phyloP scores from a whole-genome alignment of 768 basidiomycete species.

The Lanmaoa rubissima region DNA sequence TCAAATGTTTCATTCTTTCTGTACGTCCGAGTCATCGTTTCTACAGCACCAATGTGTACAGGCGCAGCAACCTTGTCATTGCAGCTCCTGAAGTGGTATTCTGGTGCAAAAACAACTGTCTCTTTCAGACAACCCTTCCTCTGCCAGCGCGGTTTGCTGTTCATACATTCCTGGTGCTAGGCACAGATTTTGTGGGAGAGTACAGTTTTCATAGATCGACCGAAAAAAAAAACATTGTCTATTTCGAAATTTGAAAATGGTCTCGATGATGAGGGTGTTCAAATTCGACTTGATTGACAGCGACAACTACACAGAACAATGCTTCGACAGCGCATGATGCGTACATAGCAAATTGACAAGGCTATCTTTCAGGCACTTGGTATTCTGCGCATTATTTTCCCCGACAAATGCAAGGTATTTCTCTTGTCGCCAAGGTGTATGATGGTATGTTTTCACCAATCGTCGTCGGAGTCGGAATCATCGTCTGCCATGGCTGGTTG shows the following conservation, averaged over 20 bases:
- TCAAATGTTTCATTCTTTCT: background rate
- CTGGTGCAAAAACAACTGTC: conserved; percentile 24
- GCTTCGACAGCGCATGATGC: background rate
- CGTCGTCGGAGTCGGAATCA: conserved; percentile 30
- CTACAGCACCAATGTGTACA: conserved; percentile 33
- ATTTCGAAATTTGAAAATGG: background rate
- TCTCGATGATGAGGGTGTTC: background rate
- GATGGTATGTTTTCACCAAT: conserved; percentile 18
- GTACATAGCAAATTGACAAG: background rate
- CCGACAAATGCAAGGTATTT: background rate
- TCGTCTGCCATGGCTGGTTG: conserved; percentile 16
- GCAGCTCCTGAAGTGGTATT: conserved; percentile 35
- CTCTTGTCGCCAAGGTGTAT: background rate
- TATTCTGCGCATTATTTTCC: background rate
- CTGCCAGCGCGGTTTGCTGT: conserved; percentile 5
- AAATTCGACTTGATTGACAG: background rate
- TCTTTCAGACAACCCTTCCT: conserved; percentile 3
- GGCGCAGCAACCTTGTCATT: conserved; percentile 28
- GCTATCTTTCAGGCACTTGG: background rate
- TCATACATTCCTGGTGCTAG: background rate
- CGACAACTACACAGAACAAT: too few species aligned
- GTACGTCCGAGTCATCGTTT: background rate
- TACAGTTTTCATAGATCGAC: conserved; percentile 3
- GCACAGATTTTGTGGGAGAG: conserved; percentile 10
- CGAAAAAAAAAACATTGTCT: background rate